Conservation (phyloP, 768 basidiomycete genomes). For the Lanmaoa pseudosensibilis region DNA sequence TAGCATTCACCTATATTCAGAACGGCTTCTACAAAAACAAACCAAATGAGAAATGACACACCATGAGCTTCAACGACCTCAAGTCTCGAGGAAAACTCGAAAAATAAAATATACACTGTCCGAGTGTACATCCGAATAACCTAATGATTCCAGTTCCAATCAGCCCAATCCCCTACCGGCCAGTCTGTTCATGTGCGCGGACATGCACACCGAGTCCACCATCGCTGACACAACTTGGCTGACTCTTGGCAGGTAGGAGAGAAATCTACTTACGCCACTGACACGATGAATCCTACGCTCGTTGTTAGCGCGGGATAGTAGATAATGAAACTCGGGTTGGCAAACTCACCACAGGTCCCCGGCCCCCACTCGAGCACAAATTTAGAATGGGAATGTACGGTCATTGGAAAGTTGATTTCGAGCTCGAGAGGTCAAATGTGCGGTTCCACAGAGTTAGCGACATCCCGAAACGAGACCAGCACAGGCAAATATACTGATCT, state of each 20-base stretch:
- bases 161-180: neutral
- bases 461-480: no score
- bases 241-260: neutral
- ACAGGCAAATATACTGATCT: neutral
- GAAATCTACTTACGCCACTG: neutral
- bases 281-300: conserved; percentile 3
- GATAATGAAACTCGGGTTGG: neutral
- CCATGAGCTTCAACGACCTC: conserved; percentile 4
- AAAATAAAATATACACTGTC: conserved; percentile 11
- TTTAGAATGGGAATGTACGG: neutral
- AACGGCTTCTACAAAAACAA: neutral
- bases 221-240: neutral
- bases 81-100: conserved; percentile 9
- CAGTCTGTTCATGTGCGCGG: neutral
- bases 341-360: conserved; percentile 3
- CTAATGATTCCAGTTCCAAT: neutral
- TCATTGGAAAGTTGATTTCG: neutral
- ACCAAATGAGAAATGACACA: neutral
- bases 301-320: neutral
- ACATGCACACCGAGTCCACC: neutral
- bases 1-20: neutral
- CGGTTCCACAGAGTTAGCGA: neutral
- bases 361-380: neutral
- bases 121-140: conserved; percentile 13
- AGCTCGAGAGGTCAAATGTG: neutral